Base-by-base conservation (phyloP, 176 grass and related monocot species). In the Rhynchospora breviuscula region DNA sequence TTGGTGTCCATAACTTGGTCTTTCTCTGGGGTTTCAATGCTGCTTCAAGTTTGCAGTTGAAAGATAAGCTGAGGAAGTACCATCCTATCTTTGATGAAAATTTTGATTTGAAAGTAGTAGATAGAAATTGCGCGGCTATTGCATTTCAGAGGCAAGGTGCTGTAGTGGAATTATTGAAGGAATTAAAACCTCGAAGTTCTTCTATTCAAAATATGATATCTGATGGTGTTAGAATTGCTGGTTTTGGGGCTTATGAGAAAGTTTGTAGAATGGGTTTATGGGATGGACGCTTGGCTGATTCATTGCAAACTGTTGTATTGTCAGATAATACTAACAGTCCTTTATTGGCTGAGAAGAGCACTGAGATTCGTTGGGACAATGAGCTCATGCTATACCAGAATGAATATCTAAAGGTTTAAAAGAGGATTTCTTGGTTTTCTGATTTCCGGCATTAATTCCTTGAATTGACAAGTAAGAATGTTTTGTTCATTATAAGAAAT, bases 251-350 rank as follows among this genome's bases (percentile, higher is more conserved):
- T 11, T 98, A 98, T 82, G 87, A 73, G 65, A 95, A 94, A 74
- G 85, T 90, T 71, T 98, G 92, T 85, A 90, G 72, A 64, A 89
- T 81, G 79, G 95, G 95, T 31, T 87, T 93, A 63, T 93, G 95
- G 92, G 92, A 89, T 81, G 90, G 85, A 65, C 79, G 90, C 58
- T 89, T 98, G 85, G 86, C 88, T 40, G 89, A 98, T 81, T 92
- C 86, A 51, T 83, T 98, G 46, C 92, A 98, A 59, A 43, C 59
- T 72, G 84, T 67, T 85, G 25, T 66, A n/a, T 61, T 86, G 19
- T 89, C 86, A 6, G 91, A 93, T 22, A 8, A 63, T 56, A 59
- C 60, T 82, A 63, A 44, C 59, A 78, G 63, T 29, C 54, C 15
- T 43, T 35, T 67, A 13, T 47, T 58, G 53, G 79, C 61, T 45